Percentiles rank a stretch among this genome's conserved stretches.
Conservation (phyloP, 495 filamentous ascomycete genomes). For the Penicillium lividum region DNA sequence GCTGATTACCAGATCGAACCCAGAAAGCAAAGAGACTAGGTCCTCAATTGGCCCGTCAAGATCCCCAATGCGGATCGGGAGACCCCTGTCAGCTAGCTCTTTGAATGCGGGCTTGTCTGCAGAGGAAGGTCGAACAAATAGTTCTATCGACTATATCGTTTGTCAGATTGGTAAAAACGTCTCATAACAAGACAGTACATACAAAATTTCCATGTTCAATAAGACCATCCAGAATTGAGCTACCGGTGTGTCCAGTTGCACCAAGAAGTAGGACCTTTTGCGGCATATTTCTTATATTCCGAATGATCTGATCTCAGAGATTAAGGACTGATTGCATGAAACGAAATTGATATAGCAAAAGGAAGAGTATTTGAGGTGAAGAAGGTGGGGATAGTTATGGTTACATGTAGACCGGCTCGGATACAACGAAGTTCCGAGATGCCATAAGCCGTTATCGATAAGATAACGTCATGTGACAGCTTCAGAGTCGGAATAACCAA, state of each 20-base stretch:
- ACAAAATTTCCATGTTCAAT: conserved; percentile 18
- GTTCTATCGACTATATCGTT: neutral
- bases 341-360: no score
- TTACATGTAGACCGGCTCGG: no score
- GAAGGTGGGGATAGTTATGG: no score
- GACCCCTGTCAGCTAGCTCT: neutral
- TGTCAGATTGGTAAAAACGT: neutral
- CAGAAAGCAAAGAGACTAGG: neutral
- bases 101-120: neutral
- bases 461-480: conserved; percentile 3
- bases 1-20: neutral
- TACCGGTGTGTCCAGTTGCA: conserved; percentile 23
- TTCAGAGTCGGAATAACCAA: neutral
- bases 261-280: conserved; percentile 15
- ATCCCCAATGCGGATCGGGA: neutral
- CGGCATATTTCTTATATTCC: no score
- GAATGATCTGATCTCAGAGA: no score
- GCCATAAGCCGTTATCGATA: neutral
- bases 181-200: conserved; percentile 8
- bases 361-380: no score
- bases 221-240: conserved; percentile 27
- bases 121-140: neutral
- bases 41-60: neutral
- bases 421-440: no score
- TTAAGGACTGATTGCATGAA: no score